Conservation (phyloP, 1,284 basidiomycete species). For the Sparassis latifolia region DNA sequence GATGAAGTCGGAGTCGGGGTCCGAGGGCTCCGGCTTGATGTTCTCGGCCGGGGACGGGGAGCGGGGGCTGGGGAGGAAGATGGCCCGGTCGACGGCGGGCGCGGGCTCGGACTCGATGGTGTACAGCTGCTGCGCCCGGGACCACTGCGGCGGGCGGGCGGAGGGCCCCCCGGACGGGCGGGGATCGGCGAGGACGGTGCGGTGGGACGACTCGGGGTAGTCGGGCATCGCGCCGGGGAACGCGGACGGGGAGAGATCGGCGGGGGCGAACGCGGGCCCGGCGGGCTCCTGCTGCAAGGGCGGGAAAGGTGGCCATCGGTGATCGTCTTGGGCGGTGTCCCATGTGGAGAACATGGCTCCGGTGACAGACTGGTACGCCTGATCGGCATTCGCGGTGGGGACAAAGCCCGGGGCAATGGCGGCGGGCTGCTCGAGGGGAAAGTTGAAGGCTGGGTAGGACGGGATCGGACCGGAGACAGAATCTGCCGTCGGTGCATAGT, state of each 20-base stretch:
- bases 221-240: slow-evolving; percentile 2
- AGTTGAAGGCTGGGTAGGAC: no score
- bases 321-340: neutral
- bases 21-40: neutral
- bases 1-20: slow-evolving; percentile 22
- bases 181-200: slow-evolving; percentile 7
- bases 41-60: neutral
- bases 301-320: neutral
- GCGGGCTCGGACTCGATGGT: neutral
- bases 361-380: neutral
- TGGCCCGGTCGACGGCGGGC: neutral
- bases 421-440: no score
- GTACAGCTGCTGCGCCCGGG: slow-evolving; percentile 14
- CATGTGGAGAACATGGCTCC: neutral
- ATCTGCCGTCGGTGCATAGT: no score
- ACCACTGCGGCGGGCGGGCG: slow-evolving; percentile 10
- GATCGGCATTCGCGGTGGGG: neutral
- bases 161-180: slow-evolving; percentile 7
- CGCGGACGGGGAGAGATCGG: neutral
- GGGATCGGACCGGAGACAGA: no score
- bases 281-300: neutral
- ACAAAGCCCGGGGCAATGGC: neutral
- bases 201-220: slow-evolving; percentile 7
- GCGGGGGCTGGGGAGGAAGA: neutral
- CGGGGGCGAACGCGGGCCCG: neutral